phyloP scores from a whole-genome alignment of 2,329 filamentous ascomycete species.

The Boeremia lycopersici region DNA sequence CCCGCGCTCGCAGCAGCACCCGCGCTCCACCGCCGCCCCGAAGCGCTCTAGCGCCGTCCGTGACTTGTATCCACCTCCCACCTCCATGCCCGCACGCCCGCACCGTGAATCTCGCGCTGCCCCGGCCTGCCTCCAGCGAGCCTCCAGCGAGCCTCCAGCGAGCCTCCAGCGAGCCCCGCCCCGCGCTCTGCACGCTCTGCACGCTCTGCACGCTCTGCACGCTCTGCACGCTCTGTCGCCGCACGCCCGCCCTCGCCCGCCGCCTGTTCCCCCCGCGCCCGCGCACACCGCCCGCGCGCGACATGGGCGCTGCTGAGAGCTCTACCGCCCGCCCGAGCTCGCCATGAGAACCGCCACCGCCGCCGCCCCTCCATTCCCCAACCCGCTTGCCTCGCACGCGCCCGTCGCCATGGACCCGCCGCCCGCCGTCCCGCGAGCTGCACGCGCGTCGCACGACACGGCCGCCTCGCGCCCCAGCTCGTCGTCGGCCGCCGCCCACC shows the following conservation, averaged over 20 bases:
- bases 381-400: constrained; percentile 38
- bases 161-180: too few relatives aligned
- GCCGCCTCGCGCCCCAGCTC: constrained; percentile 35
- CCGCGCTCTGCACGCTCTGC: too few relatives aligned
- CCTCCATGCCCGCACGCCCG: too few relatives aligned
- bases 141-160: too few relatives aligned
- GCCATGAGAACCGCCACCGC: constrained; percentile 40
- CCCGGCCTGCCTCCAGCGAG: too few relatives aligned
- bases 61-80: constrained; percentile 1
- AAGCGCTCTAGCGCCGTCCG: constrained; percentile 3
- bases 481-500: constrained; percentile 29
- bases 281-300: constrained; percentile 24
- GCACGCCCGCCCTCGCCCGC: background rate
- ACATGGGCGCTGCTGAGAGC: constrained; percentile 40
- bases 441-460: constrained; percentile 19
- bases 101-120: constrained; percentile 2
- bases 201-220: background rate
- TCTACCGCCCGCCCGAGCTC: constrained; percentile 30
- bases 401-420: constrained; percentile 28
- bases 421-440: constrained; percentile 13
- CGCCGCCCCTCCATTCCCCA: constrained; percentile 30
- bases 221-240: background rate
- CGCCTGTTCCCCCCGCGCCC: background rate
- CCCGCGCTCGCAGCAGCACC: too few relatives aligned
- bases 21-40: background rate